Evolutionary conservation across 2,329 filamentous ascomycete genomes (phyloP), one percentile per base, ranked within the genome.

Genomic region (Epichloe coenophiala): DNA sequence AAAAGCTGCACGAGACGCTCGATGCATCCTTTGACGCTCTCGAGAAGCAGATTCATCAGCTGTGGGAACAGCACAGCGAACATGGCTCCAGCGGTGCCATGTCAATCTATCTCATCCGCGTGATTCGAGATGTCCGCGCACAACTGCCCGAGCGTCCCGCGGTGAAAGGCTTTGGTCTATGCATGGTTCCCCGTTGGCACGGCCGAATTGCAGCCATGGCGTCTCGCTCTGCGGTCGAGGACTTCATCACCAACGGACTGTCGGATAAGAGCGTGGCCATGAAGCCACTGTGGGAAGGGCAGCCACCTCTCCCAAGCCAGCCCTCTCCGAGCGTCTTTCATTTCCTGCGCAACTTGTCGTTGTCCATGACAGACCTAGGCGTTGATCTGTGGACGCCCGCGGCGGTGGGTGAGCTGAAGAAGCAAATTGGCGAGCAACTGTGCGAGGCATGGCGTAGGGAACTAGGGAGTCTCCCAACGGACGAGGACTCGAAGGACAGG

Each of bases 311-410:
- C 41, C 91, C 91, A 0, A 74, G 81, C 5, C 87, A 93, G 59
- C 88, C 88, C 1, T 91, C 88, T 0, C 82, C 87, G 0, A 74
- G 75, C 19, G 71, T 81, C 0, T 95, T 95, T 61, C 78, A 76
- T 53, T 82, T 94, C 50, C 61, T 96, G 46, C 78, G 80, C 23
- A 73, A 73, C 43, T 61, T 95, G 31, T 77, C 79, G 4, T 68
- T 70, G 45, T 71, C 75, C 5, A 94, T 96, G 88, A 76, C 76
- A 3, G 70, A 74, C 12, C 71, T 77, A 3, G 90, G 90, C 0
- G 71, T 78, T 44, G 91, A 96, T 63, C 65, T 96, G 3, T 97
- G 90, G 90, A 89, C 83, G 49, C 75, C 79, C 2, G 71, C 73
- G 2, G 85, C 86, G 0, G 77, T 90, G 1, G 58, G 59, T 1